Percentiles rank a stretch among this genome's conserved stretches.
phyloP scores from a whole-genome alignment of 2,329 filamentous ascomycete species.

The Curvularia sp. region DNA sequence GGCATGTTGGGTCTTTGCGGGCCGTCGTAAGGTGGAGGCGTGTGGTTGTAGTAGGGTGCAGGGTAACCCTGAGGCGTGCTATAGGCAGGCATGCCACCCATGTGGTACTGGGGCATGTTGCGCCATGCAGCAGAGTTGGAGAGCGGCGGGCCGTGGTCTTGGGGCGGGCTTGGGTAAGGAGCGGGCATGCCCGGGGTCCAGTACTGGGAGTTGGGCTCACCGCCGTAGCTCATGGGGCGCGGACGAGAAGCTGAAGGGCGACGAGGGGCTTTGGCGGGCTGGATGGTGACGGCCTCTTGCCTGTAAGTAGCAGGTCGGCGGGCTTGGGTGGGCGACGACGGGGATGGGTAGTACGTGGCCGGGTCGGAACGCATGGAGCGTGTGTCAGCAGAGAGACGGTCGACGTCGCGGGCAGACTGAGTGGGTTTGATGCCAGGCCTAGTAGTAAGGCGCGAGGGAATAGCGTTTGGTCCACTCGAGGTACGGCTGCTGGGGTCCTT shows the following conservation, averaged over 20 bases:
- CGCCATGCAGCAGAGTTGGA: conserved; percentile 41
- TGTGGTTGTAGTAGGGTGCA: conserved; percentile 20
- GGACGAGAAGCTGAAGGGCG: conserved; percentile 35
- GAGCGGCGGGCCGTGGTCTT: conserved; percentile 44
- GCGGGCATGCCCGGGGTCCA: conserved; percentile 32
- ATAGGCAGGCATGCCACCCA: conserved; percentile 18
- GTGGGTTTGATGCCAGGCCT: conserved; percentile 27
- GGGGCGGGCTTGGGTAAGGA: conserved; percentile 33
- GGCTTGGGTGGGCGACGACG: conserved; percentile 39
- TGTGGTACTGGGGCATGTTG: conserved; percentile 20
- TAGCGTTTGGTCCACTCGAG: conserved; percentile 26
- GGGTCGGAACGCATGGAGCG: conserved; percentile 45
- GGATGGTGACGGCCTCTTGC: conserved; percentile 39
- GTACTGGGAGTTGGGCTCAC: conserved; percentile 30
- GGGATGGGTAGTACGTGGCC: conserved; percentile 32
- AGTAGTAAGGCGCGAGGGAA: conserved; percentile 22
- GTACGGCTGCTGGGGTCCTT: conserved; percentile 46
- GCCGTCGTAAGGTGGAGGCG: conserved; percentile 32
- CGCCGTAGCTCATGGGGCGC: conserved; percentile 47
- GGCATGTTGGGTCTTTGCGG: conserved; percentile 32
- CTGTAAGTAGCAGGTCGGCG: conserved; percentile 30
- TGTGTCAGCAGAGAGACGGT: conserved; percentile 31
- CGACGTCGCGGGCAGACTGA: conserved; percentile 42
- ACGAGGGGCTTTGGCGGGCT: conserved; percentile 38
- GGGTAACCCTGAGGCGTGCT: conserved; percentile 27